phyloP scores from a whole-genome alignment of 2,329 filamentous ascomycete species.

The Diaporthe eres region DNA sequence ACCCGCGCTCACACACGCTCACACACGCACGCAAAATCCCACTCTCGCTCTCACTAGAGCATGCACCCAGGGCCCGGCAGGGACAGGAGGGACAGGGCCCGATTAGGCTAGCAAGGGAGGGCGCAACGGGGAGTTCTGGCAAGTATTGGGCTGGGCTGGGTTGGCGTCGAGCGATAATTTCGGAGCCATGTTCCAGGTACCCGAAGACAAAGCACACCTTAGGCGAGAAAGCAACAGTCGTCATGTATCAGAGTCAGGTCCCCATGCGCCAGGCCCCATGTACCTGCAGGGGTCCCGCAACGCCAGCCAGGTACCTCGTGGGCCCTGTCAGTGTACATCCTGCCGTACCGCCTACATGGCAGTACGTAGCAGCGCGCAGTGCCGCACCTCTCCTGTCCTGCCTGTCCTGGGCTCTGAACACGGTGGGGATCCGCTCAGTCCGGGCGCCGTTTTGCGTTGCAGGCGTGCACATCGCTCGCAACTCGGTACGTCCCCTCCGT shows the following conservation, averaged over 20 bases:
- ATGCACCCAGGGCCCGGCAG: background rate
- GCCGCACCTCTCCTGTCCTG: constrained; percentile 1
- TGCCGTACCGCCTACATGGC: constrained; percentile 17
- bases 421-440: constrained; percentile 35
- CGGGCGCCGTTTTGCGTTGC: constrained; percentile 31
- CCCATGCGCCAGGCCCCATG: constrained; percentile 33
- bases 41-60: constrained; percentile 9
- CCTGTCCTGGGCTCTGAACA: constrained; percentile 3
- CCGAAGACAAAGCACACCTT: constrained; percentile 38
- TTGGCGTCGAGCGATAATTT: constrained; percentile 35
- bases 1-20: background rate
- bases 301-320: constrained; percentile 16
- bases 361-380: background rate
- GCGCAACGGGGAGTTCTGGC: constrained; percentile 24
- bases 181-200: constrained; percentile 39
- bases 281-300: constrained; percentile 38
- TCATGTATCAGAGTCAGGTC: constrained; percentile 40
- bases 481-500: constrained; percentile 34
- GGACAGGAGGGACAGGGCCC: constrained; percentile 18
- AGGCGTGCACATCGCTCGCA: constrained; percentile 23
- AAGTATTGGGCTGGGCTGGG: constrained; percentile 28
- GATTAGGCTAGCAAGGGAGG: constrained; percentile 33
- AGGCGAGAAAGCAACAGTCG: constrained; percentile 41
- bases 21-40: background rate
- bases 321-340: constrained; percentile 9